phyloP scores from a whole-genome alignment of 1,139 yeast genomes.

The Candida anutae region DNA sequence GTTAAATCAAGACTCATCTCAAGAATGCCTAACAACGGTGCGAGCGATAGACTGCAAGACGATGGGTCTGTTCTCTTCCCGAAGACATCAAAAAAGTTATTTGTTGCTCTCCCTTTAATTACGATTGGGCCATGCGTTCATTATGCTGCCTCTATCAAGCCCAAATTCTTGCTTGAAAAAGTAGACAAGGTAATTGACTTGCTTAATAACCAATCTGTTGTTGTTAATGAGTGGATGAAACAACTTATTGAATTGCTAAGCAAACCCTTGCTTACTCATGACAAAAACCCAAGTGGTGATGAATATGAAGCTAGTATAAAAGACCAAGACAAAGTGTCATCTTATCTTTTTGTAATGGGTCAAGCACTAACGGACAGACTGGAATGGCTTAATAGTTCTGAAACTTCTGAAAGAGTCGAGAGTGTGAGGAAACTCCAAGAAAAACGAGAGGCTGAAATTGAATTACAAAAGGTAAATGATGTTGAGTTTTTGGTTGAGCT shows the following conservation, averaged over 20 bases:
- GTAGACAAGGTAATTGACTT: conserved; percentile 19
- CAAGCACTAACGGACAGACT: conserved; percentile 48
- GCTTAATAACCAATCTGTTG: conserved; percentile 50
- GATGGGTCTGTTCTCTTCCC: conserved; percentile 26
- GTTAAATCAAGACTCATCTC: conserved; percentile 18
- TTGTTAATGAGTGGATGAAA: conserved; percentile 48
- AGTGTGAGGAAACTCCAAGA: conserved; percentile 19
- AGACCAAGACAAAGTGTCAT: conserved; percentile 64
- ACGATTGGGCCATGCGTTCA: conserved; percentile 10
- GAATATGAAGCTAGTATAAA: conserved; percentile 71
- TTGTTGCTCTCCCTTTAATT: conserved; percentile 23
- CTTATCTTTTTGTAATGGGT: conserved; percentile 56
- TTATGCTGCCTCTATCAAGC: conserved; percentile 15
- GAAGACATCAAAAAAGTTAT: conserved; percentile 27
- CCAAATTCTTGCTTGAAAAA: conserved; percentile 14
- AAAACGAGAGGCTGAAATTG: conserved; percentile 16
- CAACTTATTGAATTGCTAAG: conserved; percentile 39
- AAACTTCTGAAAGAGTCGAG: conserved; percentile 13
- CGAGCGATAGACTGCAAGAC: conserved; percentile 14
- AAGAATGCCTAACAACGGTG: conserved; percentile 14
- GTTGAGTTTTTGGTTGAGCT: conserved; percentile 20
- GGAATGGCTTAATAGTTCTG: conserved; percentile 21
- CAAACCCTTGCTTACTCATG: conserved; percentile 37
- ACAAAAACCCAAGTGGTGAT: conserved; percentile 57
- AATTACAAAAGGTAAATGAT: conserved; percentile 21